Evolutionary conservation across 78 protist genomes (phyloP).

Genomic region (Carpediemonas membranifera): DNA sequence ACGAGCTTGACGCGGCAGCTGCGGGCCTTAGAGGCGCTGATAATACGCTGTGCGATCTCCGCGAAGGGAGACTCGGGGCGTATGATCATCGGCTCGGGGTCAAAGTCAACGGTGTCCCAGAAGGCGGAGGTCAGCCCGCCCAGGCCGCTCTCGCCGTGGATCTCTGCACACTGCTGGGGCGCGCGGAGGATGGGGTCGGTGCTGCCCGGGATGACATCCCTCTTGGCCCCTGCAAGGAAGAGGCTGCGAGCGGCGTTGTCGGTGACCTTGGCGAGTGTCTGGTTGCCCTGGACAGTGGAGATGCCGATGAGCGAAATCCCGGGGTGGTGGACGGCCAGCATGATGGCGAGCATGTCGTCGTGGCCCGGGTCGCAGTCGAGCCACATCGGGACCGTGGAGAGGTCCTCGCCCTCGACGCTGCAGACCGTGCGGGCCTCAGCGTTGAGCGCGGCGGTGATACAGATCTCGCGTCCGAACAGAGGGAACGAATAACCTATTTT

Average conservation of each 20-base stretch:
- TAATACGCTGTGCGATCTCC: too few relatives aligned
- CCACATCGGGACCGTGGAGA: too few relatives aligned
- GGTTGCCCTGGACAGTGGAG: constrained; percentile 69
- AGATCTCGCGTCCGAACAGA: too few relatives aligned
- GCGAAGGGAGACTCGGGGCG: too few relatives aligned
- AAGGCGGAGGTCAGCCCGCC: too few relatives aligned
- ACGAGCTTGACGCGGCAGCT: constrained; percentile 31
- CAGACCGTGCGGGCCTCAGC: too few relatives aligned
- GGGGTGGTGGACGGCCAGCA: constrained; percentile 35
- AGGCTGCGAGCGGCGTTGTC: constrained; percentile 45
- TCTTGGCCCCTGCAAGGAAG: constrained; percentile 25
- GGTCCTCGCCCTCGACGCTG: too few relatives aligned
- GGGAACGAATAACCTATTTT: too few relatives aligned
- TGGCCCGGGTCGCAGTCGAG: constrained; percentile 72
- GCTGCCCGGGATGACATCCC: background rate
- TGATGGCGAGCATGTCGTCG: constrained; percentile 71
- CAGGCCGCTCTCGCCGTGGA: constrained; percentile 68
- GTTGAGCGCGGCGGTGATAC: too few relatives aligned
- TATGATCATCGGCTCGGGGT: too few relatives aligned
- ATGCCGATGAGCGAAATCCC: constrained; percentile 45
- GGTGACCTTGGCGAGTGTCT: constrained; percentile 65
- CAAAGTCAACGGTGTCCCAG: too few relatives aligned
- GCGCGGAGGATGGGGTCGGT: constrained; percentile 26
- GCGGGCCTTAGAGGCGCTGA: too few relatives aligned
- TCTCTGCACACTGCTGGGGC: constrained; percentile 54